Percentiles rank a stretch among this genome's conserved stretches.
Conservation (phyloP, 1,139 yeast species). For the Magnusiomyces clavatus region DNA sequence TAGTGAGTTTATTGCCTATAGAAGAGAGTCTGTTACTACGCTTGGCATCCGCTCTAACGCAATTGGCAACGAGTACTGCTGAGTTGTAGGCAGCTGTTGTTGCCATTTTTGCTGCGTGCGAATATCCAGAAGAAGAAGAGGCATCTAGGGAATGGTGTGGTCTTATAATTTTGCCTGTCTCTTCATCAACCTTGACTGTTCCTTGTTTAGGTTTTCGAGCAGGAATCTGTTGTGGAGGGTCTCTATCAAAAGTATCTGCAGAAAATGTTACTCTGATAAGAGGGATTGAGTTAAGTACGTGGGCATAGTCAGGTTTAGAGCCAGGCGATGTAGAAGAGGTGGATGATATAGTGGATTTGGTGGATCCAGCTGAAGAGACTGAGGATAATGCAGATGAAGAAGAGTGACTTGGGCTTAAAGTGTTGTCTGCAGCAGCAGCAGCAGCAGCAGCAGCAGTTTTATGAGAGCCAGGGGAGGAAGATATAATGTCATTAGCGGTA, state of each 20-base stretch:
- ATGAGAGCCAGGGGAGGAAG: too few species aligned
- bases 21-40: neutral
- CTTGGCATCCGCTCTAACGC: slow-evolving; percentile 15
- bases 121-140: slow-evolving; percentile 11
- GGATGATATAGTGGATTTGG: neutral
- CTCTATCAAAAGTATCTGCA: slow-evolving; percentile 55
- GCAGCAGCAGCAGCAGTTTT: too few species aligned
- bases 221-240: slow-evolving; percentile 95
- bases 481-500: too few species aligned
- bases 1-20: neutral
- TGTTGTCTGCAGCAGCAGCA: too few species aligned
- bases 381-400: too few species aligned
- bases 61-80: slow-evolving; percentile 28
- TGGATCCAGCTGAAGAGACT: neutral
- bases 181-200: slow-evolving; percentile 48
- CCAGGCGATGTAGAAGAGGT: neutral
- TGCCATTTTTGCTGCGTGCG: slow-evolving; percentile 28
- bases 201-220: slow-evolving; percentile 78
- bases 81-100: slow-evolving; percentile 28
- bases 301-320: slow-evolving; percentile 8
- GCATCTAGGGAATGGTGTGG: slow-evolving; percentile 22
- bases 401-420: too few species aligned
- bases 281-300: slow-evolving; percentile 9
- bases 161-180: slow-evolving; percentile 28
- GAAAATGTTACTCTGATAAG: slow-evolving; percentile 56